Percentiles rank a stretch among this genome's conserved stretches.
phyloP scores from a whole-genome alignment of 2,329 filamentous ascomycete species.

The Drechslerella stenobrocha region DNA sequence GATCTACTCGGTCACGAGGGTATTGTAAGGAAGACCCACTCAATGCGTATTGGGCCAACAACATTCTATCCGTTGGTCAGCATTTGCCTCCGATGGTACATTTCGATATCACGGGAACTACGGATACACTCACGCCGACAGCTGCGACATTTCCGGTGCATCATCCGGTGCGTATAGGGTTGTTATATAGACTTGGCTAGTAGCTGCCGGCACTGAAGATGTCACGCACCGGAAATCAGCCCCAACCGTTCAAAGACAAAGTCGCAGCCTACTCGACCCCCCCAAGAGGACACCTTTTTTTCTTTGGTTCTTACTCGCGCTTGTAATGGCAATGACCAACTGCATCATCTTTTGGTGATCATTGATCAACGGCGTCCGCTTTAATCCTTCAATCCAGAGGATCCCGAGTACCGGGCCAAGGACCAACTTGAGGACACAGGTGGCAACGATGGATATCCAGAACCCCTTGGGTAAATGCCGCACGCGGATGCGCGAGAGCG shows the following conservation, averaged over 20 bases:
- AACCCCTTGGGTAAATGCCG: constrained; percentile 52
- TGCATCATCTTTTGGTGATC: constrained; percentile 51
- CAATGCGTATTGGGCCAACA: constrained; percentile 51
- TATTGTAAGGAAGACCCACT: constrained; percentile 45
- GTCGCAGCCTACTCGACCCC: too few species aligned
- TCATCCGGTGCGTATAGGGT: constrained; percentile 52
- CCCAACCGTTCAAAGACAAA: not conserved
- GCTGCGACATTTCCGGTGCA: constrained; percentile 51
- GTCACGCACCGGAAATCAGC: constrained; percentile 19
- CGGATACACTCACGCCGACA: constrained; percentile 50
- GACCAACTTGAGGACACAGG: constrained; percentile 51
- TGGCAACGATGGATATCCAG: constrained; percentile 51
- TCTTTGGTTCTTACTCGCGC: constrained; percentile 43
- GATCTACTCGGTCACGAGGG: not conserved
- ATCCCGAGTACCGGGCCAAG: constrained; percentile 52
- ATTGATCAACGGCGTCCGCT: constrained; percentile 49
- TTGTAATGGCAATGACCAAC: constrained; percentile 51
- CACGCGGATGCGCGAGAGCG: constrained; percentile 50
- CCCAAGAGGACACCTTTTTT: not conserved
- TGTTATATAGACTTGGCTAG: constrained; percentile 52
- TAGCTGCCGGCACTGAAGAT: constrained; percentile 51
- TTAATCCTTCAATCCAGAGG: constrained; percentile 51
- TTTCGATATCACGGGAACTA: constrained; percentile 5
- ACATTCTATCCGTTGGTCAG: constrained; percentile 46
- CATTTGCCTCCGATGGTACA: constrained; percentile 9